phyloP scores from a whole-genome alignment of 108 stramenopile species.

The Tribonema minus region DNA sequence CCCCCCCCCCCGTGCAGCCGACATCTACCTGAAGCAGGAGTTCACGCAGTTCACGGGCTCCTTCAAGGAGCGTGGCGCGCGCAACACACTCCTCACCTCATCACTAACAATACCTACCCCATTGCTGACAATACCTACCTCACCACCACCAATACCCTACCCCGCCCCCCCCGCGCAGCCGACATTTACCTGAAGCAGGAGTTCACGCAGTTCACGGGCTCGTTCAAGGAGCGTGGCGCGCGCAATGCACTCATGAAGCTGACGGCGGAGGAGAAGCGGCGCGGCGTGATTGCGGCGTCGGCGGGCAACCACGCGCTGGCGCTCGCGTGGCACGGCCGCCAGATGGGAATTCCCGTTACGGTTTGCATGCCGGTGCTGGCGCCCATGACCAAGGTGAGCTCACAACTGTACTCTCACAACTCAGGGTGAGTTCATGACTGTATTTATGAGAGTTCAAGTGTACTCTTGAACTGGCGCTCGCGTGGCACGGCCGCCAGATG shows the following conservation, averaged over 20 bases:
- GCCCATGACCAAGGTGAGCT: conserved; percentile 76
- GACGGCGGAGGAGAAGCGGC: conserved; percentile 39
- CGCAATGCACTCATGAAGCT: conserved; percentile 80
- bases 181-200: conserved; percentile 56
- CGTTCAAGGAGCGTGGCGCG: conserved; percentile 95
- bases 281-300: conserved; percentile 83
- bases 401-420: no score
- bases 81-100: no score
- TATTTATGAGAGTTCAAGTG: no score
- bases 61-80: no score
- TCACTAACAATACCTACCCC: no score
- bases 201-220: conserved; percentile 70
- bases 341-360: conserved; percentile 86
- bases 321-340: conserved; percentile 83
- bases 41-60: conserved; percentile 71
- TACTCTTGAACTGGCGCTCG: conserved; percentile 86
- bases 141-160: no score
- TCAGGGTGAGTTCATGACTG: no score
- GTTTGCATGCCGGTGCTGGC: conserved; percentile 89
- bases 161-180: no score
- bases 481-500: conserved; percentile 82
- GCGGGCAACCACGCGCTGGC: conserved; percentile 55
- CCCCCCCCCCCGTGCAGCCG: no score
- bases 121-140: no score
- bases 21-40: conserved; percentile 54